Conservation (phyloP, 2,329 filamentous ascomycete species). For the Exophiala spinifera region DNA sequence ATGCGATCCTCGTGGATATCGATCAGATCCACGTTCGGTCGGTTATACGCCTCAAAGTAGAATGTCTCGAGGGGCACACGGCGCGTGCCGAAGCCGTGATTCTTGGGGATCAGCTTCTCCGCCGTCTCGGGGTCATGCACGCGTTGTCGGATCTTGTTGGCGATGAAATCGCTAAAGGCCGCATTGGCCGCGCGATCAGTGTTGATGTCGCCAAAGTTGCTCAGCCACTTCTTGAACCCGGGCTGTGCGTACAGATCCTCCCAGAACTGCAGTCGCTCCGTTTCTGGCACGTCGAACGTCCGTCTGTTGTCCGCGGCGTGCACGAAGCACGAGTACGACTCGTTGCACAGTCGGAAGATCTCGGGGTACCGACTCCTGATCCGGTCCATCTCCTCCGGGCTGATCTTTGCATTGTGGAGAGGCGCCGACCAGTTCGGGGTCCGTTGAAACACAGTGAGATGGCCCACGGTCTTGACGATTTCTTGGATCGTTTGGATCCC, state of each 20-base stretch:
- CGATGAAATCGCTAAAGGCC: constrained; percentile 55
- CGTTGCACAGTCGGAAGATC: constrained; percentile 34
- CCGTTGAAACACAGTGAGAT: constrained; percentile 56
- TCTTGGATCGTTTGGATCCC: constrained; percentile 64
- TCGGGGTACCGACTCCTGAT: constrained; percentile 12
- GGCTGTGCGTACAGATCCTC: constrained; percentile 50
- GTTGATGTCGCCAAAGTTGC: constrained; percentile 52
- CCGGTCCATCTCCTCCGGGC: constrained; percentile 49
- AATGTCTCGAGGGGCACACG: constrained; percentile 48
- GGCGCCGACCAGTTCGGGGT: constrained; percentile 64
- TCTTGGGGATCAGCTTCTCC: constrained; percentile 54
- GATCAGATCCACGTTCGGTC: constrained; percentile 47
- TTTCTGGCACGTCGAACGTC: constrained; percentile 8
- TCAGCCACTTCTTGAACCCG: constrained; percentile 55
- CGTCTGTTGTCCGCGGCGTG: constrained; percentile 54
- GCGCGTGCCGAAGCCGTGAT: constrained; percentile 56
- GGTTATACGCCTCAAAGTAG: constrained; percentile 52
- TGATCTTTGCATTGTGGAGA: constrained; percentile 53
- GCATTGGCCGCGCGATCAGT: constrained; percentile 48
- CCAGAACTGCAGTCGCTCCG: constrained; percentile 43
- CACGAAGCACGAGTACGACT: constrained; percentile 57
- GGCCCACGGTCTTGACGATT: constrained; percentile 51
- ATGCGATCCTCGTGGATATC: constrained; percentile 45
- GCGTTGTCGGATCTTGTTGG: constrained; percentile 50
- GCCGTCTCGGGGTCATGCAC: constrained; percentile 50